These are phyloP conservation scores for Candida glaebosa DNA, from an alignment of 805 yeast genomes.

Conservation along the genomic window DNA sequence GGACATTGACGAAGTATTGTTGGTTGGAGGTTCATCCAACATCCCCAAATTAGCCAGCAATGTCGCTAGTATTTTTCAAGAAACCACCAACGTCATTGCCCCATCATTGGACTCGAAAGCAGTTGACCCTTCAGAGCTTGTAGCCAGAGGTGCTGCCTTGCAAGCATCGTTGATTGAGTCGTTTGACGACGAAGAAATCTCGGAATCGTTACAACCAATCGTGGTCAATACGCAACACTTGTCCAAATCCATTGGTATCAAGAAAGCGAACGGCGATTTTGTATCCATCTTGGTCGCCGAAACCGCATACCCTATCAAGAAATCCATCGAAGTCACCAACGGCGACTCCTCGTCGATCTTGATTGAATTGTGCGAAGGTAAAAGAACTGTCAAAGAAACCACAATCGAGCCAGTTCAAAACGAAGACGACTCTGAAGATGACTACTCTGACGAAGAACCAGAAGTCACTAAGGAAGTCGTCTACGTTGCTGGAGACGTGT, in stretches of 20 bases:
- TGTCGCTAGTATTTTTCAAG: conserved; percentile 75
- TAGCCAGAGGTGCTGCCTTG: conserved; percentile 93
- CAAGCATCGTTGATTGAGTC: conserved; percentile 86
- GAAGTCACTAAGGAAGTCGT: conserved; percentile 76
- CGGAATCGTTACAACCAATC: conserved; percentile 77
- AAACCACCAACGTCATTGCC: conserved; percentile 66
- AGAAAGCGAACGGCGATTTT: conserved; percentile 68
- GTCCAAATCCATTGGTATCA: conserved; percentile 78
- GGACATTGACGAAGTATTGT: conserved; percentile 86
- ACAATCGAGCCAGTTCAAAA: conserved; percentile 66
- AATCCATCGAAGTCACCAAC: conserved; percentile 60
- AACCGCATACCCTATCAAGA: conserved; percentile 89
- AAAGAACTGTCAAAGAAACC: conserved; percentile 77
- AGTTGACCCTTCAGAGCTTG: conserved; percentile 81
- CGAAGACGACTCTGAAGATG: conserved; percentile 47
- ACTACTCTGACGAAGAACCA: conserved; percentile 77
- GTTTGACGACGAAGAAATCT: conserved; percentile 78
- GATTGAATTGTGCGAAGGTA: conserved; percentile 80
- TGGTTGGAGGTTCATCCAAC: conserved; percentile 91
- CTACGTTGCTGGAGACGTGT: conserved; percentile 65
- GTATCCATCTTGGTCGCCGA: conserved; percentile 72
- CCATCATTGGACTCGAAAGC: conserved; percentile 78
- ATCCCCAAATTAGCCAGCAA: conserved; percentile 86
- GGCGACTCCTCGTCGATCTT: conserved; percentile 57
- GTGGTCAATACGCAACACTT: conserved; percentile 88